Evolutionary conservation across 225 moss, liverwort and hornwort genomes (phyloP).

Genomic region (Physcomitrium patens): DNA sequence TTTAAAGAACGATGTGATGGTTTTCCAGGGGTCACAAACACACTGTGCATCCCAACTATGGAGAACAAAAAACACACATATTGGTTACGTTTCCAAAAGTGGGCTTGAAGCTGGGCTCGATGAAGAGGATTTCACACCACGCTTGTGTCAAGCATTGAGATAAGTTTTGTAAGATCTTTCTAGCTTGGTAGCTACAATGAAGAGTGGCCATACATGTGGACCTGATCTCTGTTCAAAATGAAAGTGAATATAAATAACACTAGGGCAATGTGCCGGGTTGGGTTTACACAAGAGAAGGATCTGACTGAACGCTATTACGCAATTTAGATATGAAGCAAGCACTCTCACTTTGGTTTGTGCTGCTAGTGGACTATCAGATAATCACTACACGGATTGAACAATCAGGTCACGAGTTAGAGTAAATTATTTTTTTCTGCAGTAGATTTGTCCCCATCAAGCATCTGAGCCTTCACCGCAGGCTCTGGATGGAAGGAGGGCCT

Average conservation of each 20-base stretch:
- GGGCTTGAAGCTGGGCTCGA: too few relatives aligned
- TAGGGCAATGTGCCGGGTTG: constrained; percentile 51
- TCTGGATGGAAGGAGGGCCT: constrained; percentile 24
- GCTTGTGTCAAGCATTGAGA: too few relatives aligned
- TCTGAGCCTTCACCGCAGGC: constrained; percentile 28
- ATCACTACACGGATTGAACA: constrained; percentile 21
- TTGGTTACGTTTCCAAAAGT: too few relatives aligned
- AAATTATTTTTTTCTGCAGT: constrained; percentile 36
- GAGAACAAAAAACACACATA: too few relatives aligned
- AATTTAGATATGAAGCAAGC: constrained; percentile 51
- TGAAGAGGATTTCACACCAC: too few relatives aligned
- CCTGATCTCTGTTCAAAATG: neutral
- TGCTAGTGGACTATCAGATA: constrained; percentile 21
- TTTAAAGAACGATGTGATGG: too few relatives aligned
- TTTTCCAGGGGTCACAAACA: too few relatives aligned
- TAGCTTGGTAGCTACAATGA: neutral
- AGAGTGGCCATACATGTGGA: neutral
- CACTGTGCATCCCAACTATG: too few relatives aligned
- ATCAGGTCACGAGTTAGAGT: neutral
- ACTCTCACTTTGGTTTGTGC: constrained; percentile 38
- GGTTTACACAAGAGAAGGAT: constrained; percentile 32
- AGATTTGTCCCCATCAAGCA: constrained; percentile 37
- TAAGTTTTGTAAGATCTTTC: too few relatives aligned
- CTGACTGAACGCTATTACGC: constrained; percentile 54
- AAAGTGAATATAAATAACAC: neutral